Evolutionary conservation across 2,329 filamentous ascomycete genomes (phyloP).

Genomic region (Aspergillus ustus): DNA sequence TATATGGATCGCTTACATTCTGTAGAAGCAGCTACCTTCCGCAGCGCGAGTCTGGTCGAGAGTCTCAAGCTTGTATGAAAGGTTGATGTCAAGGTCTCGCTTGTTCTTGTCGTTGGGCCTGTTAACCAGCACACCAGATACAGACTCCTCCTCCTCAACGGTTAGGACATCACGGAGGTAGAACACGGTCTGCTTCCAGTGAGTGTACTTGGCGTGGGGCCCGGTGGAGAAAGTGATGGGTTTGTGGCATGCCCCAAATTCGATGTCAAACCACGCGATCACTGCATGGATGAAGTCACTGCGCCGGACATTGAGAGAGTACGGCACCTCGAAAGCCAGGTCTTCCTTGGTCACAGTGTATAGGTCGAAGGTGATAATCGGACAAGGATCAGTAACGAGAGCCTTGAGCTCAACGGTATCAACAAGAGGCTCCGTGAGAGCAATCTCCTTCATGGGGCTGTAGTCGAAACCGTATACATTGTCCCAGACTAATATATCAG

Average conservation of each 20-base stretch:
- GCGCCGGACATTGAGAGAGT: conserved; percentile 75
- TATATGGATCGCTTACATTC: conserved; percentile 54
- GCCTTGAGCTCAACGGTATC: conserved; percentile 98
- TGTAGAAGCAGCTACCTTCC: conserved; percentile 77
- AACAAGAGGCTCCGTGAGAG: conserved; percentile 92
- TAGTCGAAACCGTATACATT: conserved; percentile 99
- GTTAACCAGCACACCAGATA: conserved; percentile 75
- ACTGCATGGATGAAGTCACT: conserved; percentile 96
- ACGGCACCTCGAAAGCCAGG: conserved; percentile 80
- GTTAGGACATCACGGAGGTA: conserved; percentile 94
- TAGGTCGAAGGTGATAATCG: conserved; percentile 86
- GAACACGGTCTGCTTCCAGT: conserved; percentile 99
- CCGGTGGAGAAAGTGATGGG: conserved; percentile 95
- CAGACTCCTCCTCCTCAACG: conserved; percentile 81
- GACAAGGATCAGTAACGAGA: conserved; percentile 86
- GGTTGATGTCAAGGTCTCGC: conserved; percentile 88
- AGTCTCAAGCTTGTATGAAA: conserved; percentile 81
- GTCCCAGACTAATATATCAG: conserved; percentile 78
- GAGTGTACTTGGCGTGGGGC: conserved; percentile 97
- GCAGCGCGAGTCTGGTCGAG: conserved; percentile 71
- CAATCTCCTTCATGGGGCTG: conserved; percentile 87
- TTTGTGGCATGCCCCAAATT: conserved; percentile 98
- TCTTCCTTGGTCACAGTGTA: conserved; percentile 86
- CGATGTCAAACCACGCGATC: conserved; percentile 99
- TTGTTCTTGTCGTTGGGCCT: conserved; percentile 93